These are phyloP conservation scores for Talaromyces rugulosus DNA, from an alignment of 2,329 filamentous ascomycete species.

Conservation along the genomic window DNA sequence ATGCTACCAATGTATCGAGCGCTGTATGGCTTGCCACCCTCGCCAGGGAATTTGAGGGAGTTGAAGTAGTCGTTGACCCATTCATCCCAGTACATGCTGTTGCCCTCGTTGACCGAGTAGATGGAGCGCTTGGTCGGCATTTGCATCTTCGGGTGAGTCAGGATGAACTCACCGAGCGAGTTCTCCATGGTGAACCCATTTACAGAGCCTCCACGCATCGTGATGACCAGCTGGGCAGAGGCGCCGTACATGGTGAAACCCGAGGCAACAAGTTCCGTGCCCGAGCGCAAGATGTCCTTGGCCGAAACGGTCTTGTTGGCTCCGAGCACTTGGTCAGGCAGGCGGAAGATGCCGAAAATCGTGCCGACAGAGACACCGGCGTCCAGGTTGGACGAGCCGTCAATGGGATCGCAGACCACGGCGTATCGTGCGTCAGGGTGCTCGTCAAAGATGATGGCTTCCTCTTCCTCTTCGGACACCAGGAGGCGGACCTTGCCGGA, in stretches of 20 bases:
- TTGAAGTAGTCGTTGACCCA: conserved; percentile 84
- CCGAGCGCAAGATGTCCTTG: conserved; percentile 80
- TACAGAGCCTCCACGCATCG: conserved; percentile 86
- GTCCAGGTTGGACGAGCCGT: conserved; percentile 95
- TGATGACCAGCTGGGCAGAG: conserved; percentile 92
- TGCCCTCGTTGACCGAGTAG: conserved; percentile 98
- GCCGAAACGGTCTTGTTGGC: conserved; percentile 53
- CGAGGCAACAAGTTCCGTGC: conserved; percentile 84
- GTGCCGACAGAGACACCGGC: conserved; percentile 97
- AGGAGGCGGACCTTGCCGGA: conserved; percentile 86
- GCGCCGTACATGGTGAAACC: conserved; percentile 99
- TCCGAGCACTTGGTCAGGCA: conserved; percentile 60
- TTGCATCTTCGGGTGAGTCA: conserved; percentile 91
- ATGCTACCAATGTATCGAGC: conserved; percentile 95
- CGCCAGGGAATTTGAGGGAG: conserved; percentile 73
- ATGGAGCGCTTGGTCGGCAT: conserved; percentile 77
- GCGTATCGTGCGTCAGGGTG: conserved; percentile 76
- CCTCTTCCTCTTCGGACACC: conserved; percentile 97
- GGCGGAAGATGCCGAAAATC: conserved; percentile 92
- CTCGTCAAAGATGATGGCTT: conserved; percentile 80
- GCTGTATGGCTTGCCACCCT: conserved; percentile 80
- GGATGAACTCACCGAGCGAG: conserved; percentile 95
- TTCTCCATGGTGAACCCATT: conserved; percentile 98
- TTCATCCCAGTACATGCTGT: conserved; percentile 93
- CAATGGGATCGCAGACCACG: conserved; percentile 95